Evolutionary conservation across 1,139 yeast genomes (phyloP).

Genomic region (Spathaspora sp.): DNA sequence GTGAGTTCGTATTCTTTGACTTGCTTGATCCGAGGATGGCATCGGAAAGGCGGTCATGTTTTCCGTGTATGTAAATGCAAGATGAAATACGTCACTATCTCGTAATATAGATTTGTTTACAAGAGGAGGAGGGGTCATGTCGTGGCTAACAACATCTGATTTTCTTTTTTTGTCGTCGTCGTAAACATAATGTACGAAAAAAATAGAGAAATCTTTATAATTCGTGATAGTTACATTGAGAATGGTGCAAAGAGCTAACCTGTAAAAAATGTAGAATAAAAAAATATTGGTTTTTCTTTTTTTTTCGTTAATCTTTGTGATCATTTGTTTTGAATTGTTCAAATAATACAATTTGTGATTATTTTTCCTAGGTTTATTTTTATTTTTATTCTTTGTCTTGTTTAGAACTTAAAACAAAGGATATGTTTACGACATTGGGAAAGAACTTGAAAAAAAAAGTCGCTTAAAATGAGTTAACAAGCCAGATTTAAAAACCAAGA

Average conservation of each 20-base stretch:
- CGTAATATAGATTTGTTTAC: background rate
- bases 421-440: background rate
- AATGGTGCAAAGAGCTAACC: background rate
- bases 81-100: too few species aligned
- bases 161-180: too few species aligned
- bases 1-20: background rate
- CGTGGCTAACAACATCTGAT: too few species aligned
- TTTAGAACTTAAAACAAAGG: too few species aligned
- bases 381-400: background rate
- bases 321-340: background rate
- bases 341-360: background rate
- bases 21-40: background rate
- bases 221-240: too few species aligned
- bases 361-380: background rate
- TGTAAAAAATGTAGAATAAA: background rate
- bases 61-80: background rate
- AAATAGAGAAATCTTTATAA: background rate
- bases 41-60: conserved; percentile 1
- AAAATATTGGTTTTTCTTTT: background rate
- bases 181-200: background rate
- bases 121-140: too few species aligned
- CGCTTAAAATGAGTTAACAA: background rate
- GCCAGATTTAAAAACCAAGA: background rate
- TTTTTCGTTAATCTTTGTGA: conserved; percentile 1
- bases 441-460: background rate